These are phyloP conservation scores for Didymella pomorum DNA, from an alignment of 2,329 filamentous ascomycete genomes.

Conservation along the genomic window DNA sequence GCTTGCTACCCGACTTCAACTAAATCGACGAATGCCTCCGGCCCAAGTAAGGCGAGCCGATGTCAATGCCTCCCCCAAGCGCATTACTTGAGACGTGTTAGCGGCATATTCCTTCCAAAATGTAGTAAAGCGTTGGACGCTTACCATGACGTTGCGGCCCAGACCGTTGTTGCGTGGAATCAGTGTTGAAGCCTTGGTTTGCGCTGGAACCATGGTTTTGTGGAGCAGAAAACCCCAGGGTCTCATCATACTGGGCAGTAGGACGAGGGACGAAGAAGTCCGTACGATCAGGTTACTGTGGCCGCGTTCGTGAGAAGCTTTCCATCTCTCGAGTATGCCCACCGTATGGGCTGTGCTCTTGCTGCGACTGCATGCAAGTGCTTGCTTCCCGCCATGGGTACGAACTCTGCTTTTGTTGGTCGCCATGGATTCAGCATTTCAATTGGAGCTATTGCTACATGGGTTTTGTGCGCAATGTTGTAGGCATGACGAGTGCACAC, in stretches of 20 bases:
- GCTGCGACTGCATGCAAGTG: background rate
- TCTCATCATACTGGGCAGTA: conserved; percentile 1
- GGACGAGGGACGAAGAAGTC: background rate
- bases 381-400: background rate
- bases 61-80: background rate
- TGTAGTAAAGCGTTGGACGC: background rate
- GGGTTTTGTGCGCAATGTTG: background rate
- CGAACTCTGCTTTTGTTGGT: too few relatives aligned
- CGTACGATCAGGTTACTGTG: background rate
- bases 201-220: background rate
- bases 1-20: background rate
- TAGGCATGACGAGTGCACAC: background rate
- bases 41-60: background rate
- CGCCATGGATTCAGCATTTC: background rate
- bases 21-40: background rate
- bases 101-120: too few relatives aligned
- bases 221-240: background rate
- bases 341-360: background rate
- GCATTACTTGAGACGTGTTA: background rate
- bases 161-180: background rate
- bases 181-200: background rate
- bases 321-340: background rate
- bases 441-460: background rate
- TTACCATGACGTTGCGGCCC: background rate
- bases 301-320: conserved; percentile 1